Base-by-base conservation (phyloP, 2,329 filamentous ascomycete genomes). In the Hirsutella rhossiliensis region DNA sequence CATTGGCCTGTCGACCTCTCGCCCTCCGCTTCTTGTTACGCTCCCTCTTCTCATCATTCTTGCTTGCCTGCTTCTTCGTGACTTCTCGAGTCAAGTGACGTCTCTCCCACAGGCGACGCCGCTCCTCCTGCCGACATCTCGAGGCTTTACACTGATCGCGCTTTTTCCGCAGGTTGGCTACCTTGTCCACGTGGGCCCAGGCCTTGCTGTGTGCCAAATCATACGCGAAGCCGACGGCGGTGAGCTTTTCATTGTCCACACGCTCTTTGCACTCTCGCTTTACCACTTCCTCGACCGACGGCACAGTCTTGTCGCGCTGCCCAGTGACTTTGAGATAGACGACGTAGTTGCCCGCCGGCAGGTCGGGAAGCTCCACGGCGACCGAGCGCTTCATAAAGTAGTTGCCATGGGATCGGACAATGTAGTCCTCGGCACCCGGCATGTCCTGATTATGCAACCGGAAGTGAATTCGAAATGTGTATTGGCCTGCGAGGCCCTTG, bases 121-220 rank as follows among this genome's bases (percentile, higher is more conserved):
- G 64, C 47, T 73, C 67, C 38, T 63, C 56, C 49, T 64, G 61
- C 6, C 67, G 65, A 43, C 63, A 67, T n/a, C 59, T 56, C 40
- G 67, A 72, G 0, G 69, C 70, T 59, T 73, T 72, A 41, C 69
- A 60, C 41, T 71, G 65, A 45, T 72, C 65, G 45, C 66, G 63
- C 52, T 71, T 66, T 54, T 74, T 69, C 20, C 69, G 60, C 20
- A 73, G 65, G 48, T 71, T 68, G 19, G 64, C 60, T 2, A 74
- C 67, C 49, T 71, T 69, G 43, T 74, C 65, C 50, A 75, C 54
- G 29, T 76, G 69, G 1, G 64, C 61, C 41, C 69, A 66, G 2
- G 72, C 75, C 56, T 79, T 79, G 60, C 67, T 71, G 52, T 80
- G 76, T 0, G 76, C 76, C 6, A 79, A 53, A 51, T 80, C 76